Percentiles rank a stretch among this genome's conserved stretches.
phyloP scores from a whole-genome alignment of 108 stramenopile genomes.

The Pseudonitzschia multiseries region DNA sequence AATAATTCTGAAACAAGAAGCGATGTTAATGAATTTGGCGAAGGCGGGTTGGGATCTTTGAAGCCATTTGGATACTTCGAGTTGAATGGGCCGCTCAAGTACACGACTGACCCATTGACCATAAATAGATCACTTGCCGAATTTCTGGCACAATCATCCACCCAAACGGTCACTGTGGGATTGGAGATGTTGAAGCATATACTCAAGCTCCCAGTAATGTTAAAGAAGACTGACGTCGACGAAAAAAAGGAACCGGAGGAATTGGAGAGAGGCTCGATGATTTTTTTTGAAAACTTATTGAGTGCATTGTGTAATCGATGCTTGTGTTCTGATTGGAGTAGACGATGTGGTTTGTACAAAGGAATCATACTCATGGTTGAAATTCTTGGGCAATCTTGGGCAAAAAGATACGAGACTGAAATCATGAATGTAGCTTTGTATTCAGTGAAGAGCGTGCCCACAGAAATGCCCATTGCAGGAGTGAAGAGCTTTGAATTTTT shows the following conservation, averaged over 20 bases:
- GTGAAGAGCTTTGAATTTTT: conserved; percentile 64
- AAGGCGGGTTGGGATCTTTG: conserved; percentile 44
- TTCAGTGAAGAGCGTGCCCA: conserved; percentile 69
- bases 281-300: conserved; percentile 60
- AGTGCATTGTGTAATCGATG: conserved; percentile 49
- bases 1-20: background rate
- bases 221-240: background rate
- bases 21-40: conserved; percentile 22
- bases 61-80: conserved; percentile 70
- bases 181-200: conserved; percentile 35
- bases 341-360: conserved; percentile 40
- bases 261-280: conserved; percentile 26
- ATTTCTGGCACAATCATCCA: conserved; percentile 36
- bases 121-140: conserved; percentile 58
- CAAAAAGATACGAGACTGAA: conserved; percentile 63
- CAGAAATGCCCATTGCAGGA: conserved; percentile 54
- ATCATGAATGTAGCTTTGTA: conserved; percentile 71
- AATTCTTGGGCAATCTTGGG: conserved; percentile 51
- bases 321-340: conserved; percentile 51
- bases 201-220: conserved; percentile 23
- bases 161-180: conserved; percentile 13
- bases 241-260: background rate
- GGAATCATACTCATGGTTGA: conserved; percentile 48
- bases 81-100: conserved; percentile 43
- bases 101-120: conserved; percentile 46